Evolutionary conservation across 139 green algal species (phyloP), one percentile per base, ranked within the genome.

Genomic region (Chlorella sp.): DNA sequence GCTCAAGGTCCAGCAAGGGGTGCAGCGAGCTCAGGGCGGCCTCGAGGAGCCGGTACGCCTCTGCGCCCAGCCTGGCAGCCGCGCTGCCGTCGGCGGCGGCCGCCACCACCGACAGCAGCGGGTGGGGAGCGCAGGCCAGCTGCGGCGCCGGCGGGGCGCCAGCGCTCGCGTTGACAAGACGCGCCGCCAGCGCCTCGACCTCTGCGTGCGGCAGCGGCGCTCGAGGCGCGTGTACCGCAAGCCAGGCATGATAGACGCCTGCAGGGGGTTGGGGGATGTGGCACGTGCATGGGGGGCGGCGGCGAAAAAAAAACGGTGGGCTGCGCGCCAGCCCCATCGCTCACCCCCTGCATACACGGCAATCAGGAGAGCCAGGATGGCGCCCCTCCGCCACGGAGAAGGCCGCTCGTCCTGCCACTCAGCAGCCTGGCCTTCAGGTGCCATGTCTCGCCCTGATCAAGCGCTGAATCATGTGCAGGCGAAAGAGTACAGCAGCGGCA

Each of bases 211-310:
- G 74, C 61, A 79, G 41, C 5, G 43, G 27, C 8, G 38, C 23
- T 2, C 66, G 65, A 23, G 35, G 40, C 8, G 67, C 33, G 23
- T 9, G 5, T 6, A 74, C 11, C 3, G 74, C 74, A 17, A 33
- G 41, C 29, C 48, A 71, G 21, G 53, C 74, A 1, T 75, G 74
- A 8, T 33, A 66, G 2, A 70, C 43, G 55, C 74, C 74, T 79
- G 74, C 11, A 74, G 33, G 1, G 33, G 50, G 2, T 25, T 19
- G 27, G 11, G 23, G 38, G n/a, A 23, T 35, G 35, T 14, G 36
- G 17, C 14, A 68, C 38, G 14, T 35, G 60, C 17, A 68, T 43
- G 14, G 35, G 15, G 17, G 36, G 36, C 17, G 60, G 15, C 35
- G 17, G 17, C n/a, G n/a, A n/a, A n/a, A n/a, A n/a, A 29, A 59